phyloP scores from a whole-genome alignment of 345 rosid species.

The Sisymbrium altissimum region DNA sequence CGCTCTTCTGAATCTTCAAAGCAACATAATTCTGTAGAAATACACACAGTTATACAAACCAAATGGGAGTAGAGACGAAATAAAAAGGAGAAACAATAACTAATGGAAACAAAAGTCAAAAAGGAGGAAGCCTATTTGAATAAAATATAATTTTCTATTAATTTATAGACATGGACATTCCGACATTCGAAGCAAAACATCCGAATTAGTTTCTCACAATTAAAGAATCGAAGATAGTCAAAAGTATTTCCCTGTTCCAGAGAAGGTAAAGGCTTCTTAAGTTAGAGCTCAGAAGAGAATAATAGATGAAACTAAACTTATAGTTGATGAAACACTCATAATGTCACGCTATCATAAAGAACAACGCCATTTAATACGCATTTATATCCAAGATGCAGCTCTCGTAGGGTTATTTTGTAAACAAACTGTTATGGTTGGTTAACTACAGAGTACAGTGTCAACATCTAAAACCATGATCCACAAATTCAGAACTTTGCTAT shows the following conservation, averaged over 20 bases:
- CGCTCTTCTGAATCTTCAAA: constrained; percentile 96
- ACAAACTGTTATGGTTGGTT: background rate
- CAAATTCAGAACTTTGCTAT: background rate
- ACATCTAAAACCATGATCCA: constrained; percentile 11
- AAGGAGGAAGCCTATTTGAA: background rate
- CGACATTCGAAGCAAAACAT: background rate
- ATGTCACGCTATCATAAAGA: background rate
- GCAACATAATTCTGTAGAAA: constrained; percentile 65
- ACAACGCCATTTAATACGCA: background rate
- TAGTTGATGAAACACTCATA: background rate
- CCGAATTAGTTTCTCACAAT: background rate
- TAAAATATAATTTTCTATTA: background rate
- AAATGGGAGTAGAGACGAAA: background rate
- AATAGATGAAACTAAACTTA: background rate
- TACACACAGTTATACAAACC: background rate
- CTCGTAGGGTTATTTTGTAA: background rate
- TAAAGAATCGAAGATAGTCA: background rate
- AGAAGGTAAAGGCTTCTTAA: background rate
- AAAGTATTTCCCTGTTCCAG: background rate
- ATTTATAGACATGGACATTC: background rate
- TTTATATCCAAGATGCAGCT: background rate
- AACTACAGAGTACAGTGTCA: background rate
- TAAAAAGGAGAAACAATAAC: background rate
- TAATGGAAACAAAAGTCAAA: background rate
- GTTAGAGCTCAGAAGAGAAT: background rate